Conservation (phyloP, 1,284 basidiomycete genomes). For the Leccinum olivaceoglutinosum region DNA sequence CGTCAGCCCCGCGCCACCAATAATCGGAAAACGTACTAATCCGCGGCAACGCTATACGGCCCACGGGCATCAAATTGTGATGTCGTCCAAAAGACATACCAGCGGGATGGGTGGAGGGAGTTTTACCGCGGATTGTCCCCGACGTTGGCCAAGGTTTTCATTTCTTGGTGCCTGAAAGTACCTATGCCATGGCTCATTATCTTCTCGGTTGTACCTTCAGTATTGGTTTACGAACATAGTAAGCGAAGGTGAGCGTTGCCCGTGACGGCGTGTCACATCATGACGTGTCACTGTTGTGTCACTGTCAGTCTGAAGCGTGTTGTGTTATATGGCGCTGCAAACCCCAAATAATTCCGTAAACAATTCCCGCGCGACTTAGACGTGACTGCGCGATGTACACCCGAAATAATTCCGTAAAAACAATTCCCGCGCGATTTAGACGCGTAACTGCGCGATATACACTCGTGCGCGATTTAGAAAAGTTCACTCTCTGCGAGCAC, state of each 20-base stretch:
- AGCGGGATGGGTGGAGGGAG: constrained; percentile 86
- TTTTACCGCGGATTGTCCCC: constrained; percentile 93
- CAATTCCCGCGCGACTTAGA: too few relatives aligned
- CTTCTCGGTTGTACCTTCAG: constrained; percentile 77
- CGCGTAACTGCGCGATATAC: too few relatives aligned
- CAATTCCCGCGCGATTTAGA: too few relatives aligned
- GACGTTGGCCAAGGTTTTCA: constrained; percentile 71
- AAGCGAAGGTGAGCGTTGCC: constrained; percentile 60
- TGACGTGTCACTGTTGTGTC: too few relatives aligned
- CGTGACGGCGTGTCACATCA: constrained; percentile 1
- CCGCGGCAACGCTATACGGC: constrained; percentile 65
- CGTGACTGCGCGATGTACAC: too few relatives aligned
- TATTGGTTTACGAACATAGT: constrained; percentile 84
- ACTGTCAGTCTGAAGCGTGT: constrained; percentile 5
- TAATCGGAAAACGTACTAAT: too few relatives aligned
- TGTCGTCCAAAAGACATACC: constrained; percentile 78
- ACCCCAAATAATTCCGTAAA: too few relatives aligned
- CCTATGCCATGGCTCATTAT: constrained; percentile 5
- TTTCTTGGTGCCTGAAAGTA: too few relatives aligned
- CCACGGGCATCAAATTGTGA: constrained; percentile 60
- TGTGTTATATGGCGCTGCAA: background rate
- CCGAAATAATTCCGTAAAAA: too few relatives aligned
- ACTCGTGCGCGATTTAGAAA: too few relatives aligned
- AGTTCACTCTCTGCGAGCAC: too few relatives aligned
- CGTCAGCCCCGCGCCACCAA: too few relatives aligned